These are phyloP conservation scores for Aspergillus phoenicis DNA, from an alignment of 2,329 filamentous ascomycete genomes.

Conservation along the genomic window DNA sequence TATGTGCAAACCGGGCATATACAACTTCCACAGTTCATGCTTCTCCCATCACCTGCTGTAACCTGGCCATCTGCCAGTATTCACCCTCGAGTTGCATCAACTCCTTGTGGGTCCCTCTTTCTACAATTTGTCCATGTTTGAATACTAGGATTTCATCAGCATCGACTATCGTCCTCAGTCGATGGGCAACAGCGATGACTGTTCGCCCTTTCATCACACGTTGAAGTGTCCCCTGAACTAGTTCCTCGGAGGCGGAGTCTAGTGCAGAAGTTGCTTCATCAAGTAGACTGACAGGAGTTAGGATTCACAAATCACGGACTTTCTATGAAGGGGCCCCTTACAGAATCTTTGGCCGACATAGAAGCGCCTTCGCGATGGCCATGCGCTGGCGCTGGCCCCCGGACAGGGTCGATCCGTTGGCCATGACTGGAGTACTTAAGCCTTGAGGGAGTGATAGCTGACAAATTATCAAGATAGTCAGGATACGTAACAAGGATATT, in stretches of 20 bases:
- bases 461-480: neutral
- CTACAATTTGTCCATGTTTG: slow-evolving; percentile 72
- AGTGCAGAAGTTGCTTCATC: slow-evolving; percentile 87
- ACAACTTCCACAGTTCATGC: neutral
- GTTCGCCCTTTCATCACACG: slow-evolving; percentile 60
- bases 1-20: neutral
- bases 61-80: slow-evolving; percentile 76
- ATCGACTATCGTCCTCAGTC: slow-evolving; percentile 81
- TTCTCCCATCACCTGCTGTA: slow-evolving; percentile 52
- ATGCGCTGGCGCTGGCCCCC: slow-evolving; percentile 17
- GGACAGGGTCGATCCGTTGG: slow-evolving; percentile 13
- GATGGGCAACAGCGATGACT: slow-evolving; percentile 72
- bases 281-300: slow-evolving; percentile 55
- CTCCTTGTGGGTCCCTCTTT: slow-evolving; percentile 77
- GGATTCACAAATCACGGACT: neutral
- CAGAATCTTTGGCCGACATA: slow-evolving; percentile 36
- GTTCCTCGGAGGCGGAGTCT: slow-evolving; percentile 81
- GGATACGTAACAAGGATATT: neutral
- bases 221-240: slow-evolving; percentile 81
- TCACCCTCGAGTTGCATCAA: slow-evolving; percentile 67
- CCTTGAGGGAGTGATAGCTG: slow-evolving; percentile 13
- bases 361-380: slow-evolving; percentile 30
- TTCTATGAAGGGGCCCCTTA: neutral
- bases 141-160: slow-evolving; percentile 91
- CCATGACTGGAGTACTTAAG: slow-evolving; percentile 2